Percentiles rank a stretch among this genome's conserved stretches.
These are phyloP conservation scores for Medicago truncatula DNA, from an alignment of 306 rosid genomes.

Conservation along the genomic window DNA sequence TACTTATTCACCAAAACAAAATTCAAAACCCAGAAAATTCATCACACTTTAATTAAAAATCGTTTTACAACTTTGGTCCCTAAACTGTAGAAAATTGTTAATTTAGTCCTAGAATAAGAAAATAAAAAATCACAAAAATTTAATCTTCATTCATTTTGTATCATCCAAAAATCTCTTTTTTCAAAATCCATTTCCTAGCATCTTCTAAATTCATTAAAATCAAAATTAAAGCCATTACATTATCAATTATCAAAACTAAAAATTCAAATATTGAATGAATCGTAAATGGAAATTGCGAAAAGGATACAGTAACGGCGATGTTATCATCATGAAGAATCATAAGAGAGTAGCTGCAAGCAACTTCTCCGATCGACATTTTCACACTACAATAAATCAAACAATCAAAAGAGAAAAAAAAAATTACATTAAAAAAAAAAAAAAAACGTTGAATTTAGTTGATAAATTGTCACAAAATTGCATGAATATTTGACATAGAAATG, in stretches of 20 bases:
- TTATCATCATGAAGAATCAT: constrained; percentile 69
- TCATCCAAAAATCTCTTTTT: neutral
- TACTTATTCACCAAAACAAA: neutral
- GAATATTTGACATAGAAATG: neutral
- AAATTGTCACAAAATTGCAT: constrained; percentile 12
- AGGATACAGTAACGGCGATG: constrained; percentile 69
- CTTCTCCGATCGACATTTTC: constrained; percentile 60
- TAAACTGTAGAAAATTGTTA: neutral
- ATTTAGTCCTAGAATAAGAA: too few relatives aligned
- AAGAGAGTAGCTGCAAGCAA: constrained; percentile 62
- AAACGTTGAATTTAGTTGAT: neutral
- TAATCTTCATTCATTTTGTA: neutral
- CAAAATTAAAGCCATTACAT: neutral
- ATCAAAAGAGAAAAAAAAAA: neutral
- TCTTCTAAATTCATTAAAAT: neutral
- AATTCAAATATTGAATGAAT: neutral
- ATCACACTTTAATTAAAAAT: too few relatives aligned
- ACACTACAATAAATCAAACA: constrained; percentile 10
- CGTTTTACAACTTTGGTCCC: neutral
- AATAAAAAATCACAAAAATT: too few relatives aligned
- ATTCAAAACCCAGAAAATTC: neutral
- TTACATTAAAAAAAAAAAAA: too few relatives aligned
- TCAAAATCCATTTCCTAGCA: neutral
- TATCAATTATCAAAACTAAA: neutral
- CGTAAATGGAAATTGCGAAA: neutral